These are phyloP conservation scores for Globisporangium alternatum DNA, from an alignment of 352 stramenopile species.

Conservation along the genomic window DNA sequence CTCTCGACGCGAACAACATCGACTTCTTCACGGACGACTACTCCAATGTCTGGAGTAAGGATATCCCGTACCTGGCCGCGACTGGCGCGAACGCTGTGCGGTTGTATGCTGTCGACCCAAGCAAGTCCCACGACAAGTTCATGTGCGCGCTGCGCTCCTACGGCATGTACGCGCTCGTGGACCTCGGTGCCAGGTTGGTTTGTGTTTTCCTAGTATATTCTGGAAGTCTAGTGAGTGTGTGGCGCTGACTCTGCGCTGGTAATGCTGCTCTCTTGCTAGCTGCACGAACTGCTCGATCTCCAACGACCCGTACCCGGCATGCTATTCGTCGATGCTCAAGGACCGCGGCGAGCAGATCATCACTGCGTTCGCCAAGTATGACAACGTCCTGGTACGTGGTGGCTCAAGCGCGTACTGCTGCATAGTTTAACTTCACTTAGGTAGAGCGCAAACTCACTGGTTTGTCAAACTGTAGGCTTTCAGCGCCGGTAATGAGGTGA, in stretches of 20 bases:
- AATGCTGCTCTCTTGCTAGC: no score
- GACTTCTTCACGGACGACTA: conserved; percentile 87
- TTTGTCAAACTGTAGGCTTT: no score
- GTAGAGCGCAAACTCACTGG: no score
- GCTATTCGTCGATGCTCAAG: conserved; percentile 62
- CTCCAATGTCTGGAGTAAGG: conserved; percentile 55
- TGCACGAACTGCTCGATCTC: conserved; percentile 61
- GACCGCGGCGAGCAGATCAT: conserved; percentile 74
- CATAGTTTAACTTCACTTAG: no score
- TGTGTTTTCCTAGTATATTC: no score
- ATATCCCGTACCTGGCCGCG: conserved; percentile 61
- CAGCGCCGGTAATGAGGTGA: conserved; percentile 83
- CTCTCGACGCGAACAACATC: conserved; percentile 65
- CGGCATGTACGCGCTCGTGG: conserved; percentile 79
- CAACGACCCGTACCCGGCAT: conserved; percentile 42
- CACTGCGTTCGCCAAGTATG: conserved; percentile 77
- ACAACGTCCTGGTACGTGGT: conserved; percentile 87
- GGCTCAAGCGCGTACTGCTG: no score
- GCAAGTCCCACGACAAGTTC: conserved; percentile 79
- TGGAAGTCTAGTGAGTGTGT: no score
- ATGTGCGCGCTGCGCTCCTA: conserved; percentile 72
- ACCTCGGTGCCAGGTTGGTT: conserved; percentile 47
- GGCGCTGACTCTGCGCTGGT: no score
- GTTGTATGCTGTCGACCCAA: conserved; percentile 81
- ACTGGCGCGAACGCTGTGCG: conserved; percentile 77